A percentile compares a stretch with the other conserved stretches of the same genome.
These are phyloP conservation scores for Boletus vinaceobasis DNA, from an alignment of 768 basidiomycete species.

Conservation along the genomic window DNA sequence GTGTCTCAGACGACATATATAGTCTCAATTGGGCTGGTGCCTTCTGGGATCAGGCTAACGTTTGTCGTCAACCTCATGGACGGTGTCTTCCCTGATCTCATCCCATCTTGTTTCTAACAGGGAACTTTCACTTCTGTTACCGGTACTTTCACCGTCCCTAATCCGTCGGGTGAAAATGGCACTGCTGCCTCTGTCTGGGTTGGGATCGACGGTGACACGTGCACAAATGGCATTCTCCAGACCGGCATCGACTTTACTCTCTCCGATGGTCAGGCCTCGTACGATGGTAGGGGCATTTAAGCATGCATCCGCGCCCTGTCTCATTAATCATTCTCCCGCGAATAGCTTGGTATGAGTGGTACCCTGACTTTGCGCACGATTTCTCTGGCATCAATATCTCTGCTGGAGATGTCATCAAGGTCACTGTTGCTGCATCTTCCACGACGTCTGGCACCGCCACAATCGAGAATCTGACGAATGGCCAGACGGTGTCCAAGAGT, in stretches of 20 bases:
- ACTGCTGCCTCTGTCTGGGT: not conserved
- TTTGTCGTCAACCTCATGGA: not conserved
- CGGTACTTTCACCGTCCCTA: not conserved
- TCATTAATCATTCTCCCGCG: not conserved
- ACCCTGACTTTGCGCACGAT: not conserved
- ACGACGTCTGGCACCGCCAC: not conserved
- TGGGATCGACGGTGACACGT: slow-evolving; percentile 8
- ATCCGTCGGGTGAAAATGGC: not conserved
- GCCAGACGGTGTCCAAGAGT: not conserved
- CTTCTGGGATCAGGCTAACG: not conserved
- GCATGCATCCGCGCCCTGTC: not conserved
- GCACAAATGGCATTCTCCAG: not conserved
- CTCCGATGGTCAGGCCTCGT: not conserved
- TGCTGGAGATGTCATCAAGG: slow-evolving; percentile 1
- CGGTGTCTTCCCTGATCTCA: not conserved
- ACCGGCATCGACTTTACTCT: slow-evolving; percentile 1
- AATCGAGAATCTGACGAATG: slow-evolving; percentile 7
- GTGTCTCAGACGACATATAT: not conserved
- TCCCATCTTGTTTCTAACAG: not conserved
- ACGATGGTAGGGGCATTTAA: not conserved
- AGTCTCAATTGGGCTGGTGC: not conserved
- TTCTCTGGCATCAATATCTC: not conserved
- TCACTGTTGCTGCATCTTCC: not conserved
- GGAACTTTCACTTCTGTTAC: slow-evolving; percentile 1
- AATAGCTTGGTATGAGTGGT: slow-evolving; percentile 12